Conservation (phyloP, 352 stramenopile genomes). For the Blastocystis sp. region DNA sequence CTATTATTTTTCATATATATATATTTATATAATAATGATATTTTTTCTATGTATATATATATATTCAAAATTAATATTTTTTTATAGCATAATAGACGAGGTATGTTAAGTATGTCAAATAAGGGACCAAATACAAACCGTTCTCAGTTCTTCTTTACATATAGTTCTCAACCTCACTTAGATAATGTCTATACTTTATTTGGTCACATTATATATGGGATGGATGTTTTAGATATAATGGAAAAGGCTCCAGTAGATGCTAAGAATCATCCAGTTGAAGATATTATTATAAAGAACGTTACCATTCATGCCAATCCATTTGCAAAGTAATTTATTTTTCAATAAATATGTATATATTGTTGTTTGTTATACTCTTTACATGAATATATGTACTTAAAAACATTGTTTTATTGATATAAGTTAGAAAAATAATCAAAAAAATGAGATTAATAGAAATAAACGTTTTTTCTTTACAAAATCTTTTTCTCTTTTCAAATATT, state of each 20-base stretch:
- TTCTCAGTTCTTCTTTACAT: conserved; percentile 27
- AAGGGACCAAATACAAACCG: conserved; percentile 21
- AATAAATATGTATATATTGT: too few relatives aligned
- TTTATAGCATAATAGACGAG: conserved; percentile 12
- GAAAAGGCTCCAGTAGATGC: conserved; percentile 71
- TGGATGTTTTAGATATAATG: conserved; percentile 79
- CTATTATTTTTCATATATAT: too few relatives aligned
- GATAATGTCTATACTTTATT: conserved; percentile 20
- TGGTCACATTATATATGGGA: conserved; percentile 45
- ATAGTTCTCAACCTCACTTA: conserved; percentile 8
- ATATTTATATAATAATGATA: too few relatives aligned
- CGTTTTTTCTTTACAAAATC: too few relatives aligned
- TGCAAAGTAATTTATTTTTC: conserved; percentile 43
- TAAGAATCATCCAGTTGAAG: conserved; percentile 65
- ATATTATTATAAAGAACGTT: conserved; percentile 62
- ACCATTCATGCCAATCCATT: conserved; percentile 76
- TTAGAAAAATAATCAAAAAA: too few relatives aligned
- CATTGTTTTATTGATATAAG: too few relatives aligned
- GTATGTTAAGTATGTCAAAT: conserved; percentile 17
- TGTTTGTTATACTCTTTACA: too few relatives aligned
- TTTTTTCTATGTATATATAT: too few relatives aligned
- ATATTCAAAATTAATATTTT: neutral
- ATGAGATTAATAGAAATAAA: too few relatives aligned
- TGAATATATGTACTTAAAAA: too few relatives aligned
- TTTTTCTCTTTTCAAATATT: too few relatives aligned